These are phyloP conservation scores for Agaricales sp. DNA, from an alignment of 1,284 basidiomycete species.

Conservation along the genomic window DNA sequence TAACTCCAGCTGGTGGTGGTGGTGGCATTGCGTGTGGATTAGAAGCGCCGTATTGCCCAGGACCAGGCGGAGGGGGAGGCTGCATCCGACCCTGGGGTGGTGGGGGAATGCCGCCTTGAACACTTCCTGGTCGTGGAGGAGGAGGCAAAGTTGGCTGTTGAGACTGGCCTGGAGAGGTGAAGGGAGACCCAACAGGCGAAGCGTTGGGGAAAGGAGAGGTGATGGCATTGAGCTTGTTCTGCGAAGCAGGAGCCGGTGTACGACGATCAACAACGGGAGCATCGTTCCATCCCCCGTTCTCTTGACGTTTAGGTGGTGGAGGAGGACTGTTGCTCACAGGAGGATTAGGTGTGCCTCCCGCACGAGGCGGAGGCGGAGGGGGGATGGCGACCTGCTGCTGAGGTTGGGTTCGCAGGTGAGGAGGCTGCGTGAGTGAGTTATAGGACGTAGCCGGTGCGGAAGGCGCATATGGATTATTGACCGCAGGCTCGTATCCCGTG, in stretches of 20 bases:
- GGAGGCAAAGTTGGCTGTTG: constrained; percentile 40
- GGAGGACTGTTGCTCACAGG: constrained; percentile 15
- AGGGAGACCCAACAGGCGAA: too few species aligned
- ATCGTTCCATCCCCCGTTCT: constrained; percentile 89
- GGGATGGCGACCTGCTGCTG: constrained; percentile 15
- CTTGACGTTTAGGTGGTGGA: constrained; percentile 42
- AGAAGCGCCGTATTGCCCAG: constrained; percentile 10
- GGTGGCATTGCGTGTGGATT: constrained; percentile 14
- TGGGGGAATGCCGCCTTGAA: too few species aligned
- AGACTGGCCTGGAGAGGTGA: too few species aligned
- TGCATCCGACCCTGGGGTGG: too few species aligned
- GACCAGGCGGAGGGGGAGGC: constrained; percentile 13
- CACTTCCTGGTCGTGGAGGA: constrained; percentile 55
- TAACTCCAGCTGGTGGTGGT: constrained; percentile 14
- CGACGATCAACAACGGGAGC: constrained; percentile 46
- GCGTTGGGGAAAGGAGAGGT: constrained; percentile 85
- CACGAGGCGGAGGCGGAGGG: constrained; percentile 12
- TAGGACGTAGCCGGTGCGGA: constrained; percentile 2
- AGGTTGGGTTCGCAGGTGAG: constrained; percentile 27
- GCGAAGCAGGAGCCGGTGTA: constrained; percentile 36
- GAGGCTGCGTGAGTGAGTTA: constrained; percentile 24
- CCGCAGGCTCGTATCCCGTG: constrained; percentile 9
- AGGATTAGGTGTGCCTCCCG: constrained; percentile 12
- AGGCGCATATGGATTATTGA: constrained; percentile 14
- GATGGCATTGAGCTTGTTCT: constrained; percentile 60